phyloP scores from a whole-genome alignment of 176 grass and related monocot genomes.

The Bothriochloa decipiens region DNA sequence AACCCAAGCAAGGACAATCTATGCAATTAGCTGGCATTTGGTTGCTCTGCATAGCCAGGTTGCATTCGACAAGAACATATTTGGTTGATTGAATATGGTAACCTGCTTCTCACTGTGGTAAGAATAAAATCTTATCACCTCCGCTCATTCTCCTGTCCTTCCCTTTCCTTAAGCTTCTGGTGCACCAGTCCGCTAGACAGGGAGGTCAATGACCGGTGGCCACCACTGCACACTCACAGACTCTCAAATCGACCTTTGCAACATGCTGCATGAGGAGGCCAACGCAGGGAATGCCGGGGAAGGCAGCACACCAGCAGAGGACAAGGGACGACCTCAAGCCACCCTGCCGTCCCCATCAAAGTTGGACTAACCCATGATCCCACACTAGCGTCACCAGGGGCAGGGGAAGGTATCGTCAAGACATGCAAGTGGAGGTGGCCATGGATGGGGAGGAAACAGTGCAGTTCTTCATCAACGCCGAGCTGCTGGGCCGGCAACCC shows the following conservation, averaged over 20 bases:
- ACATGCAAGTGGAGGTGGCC: background rate
- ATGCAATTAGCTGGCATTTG: background rate
- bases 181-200: background rate
- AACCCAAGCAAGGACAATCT: background rate
- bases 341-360: background rate
- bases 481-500: background rate
- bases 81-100: background rate
- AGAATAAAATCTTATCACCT: background rate
- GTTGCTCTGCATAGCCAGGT: background rate
- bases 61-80: background rate
- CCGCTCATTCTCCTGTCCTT: background rate
- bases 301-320: background rate
- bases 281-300: slow-evolving; percentile 16
- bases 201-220: background rate
- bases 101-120: background rate
- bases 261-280: slow-evolving; percentile 54
- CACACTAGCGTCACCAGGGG: background rate
- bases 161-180: background rate
- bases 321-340: background rate
- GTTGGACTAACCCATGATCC: background rate
- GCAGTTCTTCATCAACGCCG: background rate
- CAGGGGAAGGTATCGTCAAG: no score
- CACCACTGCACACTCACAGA: background rate
- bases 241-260: background rate
- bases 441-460: background rate